Evolutionary conservation across 371 early-diverging fungal species (phyloP).

Genomic region (Mucor circinelloides): DNA sequence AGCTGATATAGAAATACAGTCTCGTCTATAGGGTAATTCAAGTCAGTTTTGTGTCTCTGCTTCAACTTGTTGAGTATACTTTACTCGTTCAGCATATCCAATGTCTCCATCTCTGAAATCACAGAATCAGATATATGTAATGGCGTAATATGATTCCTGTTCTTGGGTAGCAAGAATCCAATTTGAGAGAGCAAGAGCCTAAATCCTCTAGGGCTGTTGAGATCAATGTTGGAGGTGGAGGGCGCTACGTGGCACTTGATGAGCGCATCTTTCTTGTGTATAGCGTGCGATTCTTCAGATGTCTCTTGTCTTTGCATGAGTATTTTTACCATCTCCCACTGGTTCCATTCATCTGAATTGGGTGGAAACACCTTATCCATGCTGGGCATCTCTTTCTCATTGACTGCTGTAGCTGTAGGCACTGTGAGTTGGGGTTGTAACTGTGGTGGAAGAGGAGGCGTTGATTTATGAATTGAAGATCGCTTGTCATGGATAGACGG

Average conservation of each 20-base stretch:
- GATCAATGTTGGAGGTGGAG: constrained; percentile 24
- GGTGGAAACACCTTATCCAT: constrained; percentile 41
- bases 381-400: constrained; percentile 43
- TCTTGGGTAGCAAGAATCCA: constrained; percentile 64
- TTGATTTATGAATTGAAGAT: neutral
- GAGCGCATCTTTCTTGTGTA: neutral
- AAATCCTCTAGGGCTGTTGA: constrained; percentile 50
- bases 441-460: neutral
- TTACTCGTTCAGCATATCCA: constrained; percentile 74
- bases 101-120: constrained; percentile 64
- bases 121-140: constrained; percentile 62
- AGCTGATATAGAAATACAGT: constrained; percentile 68
- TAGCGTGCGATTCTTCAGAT: neutral
- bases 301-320: constrained; percentile 36
- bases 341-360: constrained; percentile 34
- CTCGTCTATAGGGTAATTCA: constrained; percentile 66
- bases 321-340: constrained; percentile 33
- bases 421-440: neutral
- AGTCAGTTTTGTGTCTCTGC: neutral
- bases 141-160: constrained; percentile 61
- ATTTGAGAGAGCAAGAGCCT: constrained; percentile 67
- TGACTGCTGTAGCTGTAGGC: constrained; percentile 21
- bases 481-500: neutral
- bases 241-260: constrained; percentile 15
- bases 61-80: neutral